Base-by-base conservation (phyloP, 2,329 filamentous ascomycete genomes). In the Colletotrichum plurivorum region DNA sequence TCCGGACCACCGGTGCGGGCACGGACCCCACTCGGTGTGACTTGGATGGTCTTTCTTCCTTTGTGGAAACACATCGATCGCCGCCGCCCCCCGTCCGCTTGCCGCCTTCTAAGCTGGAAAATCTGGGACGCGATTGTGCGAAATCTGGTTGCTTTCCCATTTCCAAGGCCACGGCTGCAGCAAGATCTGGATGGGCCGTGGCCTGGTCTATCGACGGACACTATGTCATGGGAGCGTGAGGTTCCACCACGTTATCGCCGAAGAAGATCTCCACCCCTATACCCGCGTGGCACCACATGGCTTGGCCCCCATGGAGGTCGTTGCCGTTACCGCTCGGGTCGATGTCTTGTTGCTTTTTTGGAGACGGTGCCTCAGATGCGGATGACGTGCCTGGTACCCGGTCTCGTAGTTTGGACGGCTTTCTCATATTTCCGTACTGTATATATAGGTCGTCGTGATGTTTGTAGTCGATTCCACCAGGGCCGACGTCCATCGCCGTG, bases 1-100 rank as follows among this genome's bases (percentile, higher is more conserved):
- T 55, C 66, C 66, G 66, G 66, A 69, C 36, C 8, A 55, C 62
- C 66, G 66, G 66, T 51, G 49, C 43, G 52, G 62, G 43, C 62
- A 45, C 27, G 61, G 52, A 36, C 31, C 51, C 66, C 62, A 66
- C 61, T 69, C 61, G 66, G 66, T 68, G 54, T 54, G 51, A 54
- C 41, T 16, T 62, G 13, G 31, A 22, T 48, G 36, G 36, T 20
- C 31, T 36, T 36, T 36, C 31, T 9, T 3, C 8, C 7, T 36
- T 31, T 31, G 36, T 41, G 45, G n/a, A 27, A 36, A 18, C 53
- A 68, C 60, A 62, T 51, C 51, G 57, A 22, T 5, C 49, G 41
- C 63, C 31, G 31, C 8, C 31, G 22, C 22, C 22, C 27, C 43
- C 43, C n/a, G 15, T 15, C 7, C 12, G 45, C 45, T 48, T 48